A percentile compares a stretch with the other conserved stretches of the same genome.
Evolutionary conservation across 441 rosid species (phyloP).

Genomic region (Macaranga tanarius): DNA sequence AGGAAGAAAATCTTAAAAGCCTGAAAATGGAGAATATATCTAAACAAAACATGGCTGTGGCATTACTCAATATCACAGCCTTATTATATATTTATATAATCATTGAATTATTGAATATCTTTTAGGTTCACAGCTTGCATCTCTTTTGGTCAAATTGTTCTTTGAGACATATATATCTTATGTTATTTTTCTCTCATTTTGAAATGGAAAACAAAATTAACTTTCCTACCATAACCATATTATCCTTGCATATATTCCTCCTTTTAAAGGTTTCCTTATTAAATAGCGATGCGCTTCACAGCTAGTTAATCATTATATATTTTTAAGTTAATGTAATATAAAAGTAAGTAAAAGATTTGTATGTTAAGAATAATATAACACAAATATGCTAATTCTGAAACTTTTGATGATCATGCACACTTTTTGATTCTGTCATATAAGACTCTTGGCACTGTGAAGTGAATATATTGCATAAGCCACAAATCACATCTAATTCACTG

Average conservation of each 20-base stretch:
- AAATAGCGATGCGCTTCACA: neutral
- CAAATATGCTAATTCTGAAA: neutral
- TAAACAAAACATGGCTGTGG: too few relatives aligned
- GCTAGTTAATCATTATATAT: neutral
- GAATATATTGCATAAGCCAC: conserved; percentile 10
- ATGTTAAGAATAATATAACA: neutral
- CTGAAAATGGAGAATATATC: neutral
- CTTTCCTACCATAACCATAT: neutral
- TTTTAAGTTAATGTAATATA: neutral
- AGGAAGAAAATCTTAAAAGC: neutral
- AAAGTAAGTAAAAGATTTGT: neutral
- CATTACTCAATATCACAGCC: too few relatives aligned
- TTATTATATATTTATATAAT: too few relatives aligned
- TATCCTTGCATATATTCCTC: conserved; percentile 29
- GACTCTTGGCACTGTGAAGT: neutral
- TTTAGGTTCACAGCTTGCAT: neutral
- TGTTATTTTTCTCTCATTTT: conserved; percentile 5
- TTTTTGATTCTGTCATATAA: neutral
- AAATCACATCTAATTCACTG: conserved; percentile 10
- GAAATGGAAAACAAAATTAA: neutral
- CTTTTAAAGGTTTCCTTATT: neutral
- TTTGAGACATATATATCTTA: neutral
- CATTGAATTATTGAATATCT: neutral
- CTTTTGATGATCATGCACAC: neutral
- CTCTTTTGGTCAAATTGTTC: conserved; percentile 7